phyloP scores from a whole-genome alignment of 2,329 filamentous ascomycete genomes.

The Hypocrella siamensis region DNA sequence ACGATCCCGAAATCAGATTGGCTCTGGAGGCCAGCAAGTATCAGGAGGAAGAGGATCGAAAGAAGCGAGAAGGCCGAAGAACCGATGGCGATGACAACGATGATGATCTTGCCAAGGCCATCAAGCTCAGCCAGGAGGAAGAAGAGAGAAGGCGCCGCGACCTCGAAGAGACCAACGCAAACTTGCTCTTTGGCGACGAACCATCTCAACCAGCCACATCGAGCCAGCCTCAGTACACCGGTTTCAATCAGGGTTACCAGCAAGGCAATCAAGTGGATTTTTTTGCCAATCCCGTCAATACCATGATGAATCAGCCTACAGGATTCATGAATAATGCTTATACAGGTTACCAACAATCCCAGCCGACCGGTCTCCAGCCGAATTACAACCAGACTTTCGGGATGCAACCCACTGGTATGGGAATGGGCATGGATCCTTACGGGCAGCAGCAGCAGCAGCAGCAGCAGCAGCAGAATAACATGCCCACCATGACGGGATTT shows the following conservation, averaged over 20 bases:
- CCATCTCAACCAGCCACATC: conserved; percentile 29
- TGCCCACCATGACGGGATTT: conserved; percentile 22
- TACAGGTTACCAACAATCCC: conserved; percentile 32
- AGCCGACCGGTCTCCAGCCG: conserved; percentile 34
- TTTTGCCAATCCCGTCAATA: conserved; percentile 81
- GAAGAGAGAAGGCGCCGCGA: conserved; percentile 80
- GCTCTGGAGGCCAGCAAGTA: conserved; percentile 91
- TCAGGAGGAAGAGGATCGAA: conserved; percentile 81
- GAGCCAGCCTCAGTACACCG: conserved; percentile 60
- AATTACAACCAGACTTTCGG: conserved; percentile 55
- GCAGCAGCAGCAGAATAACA: conserved; percentile 15
- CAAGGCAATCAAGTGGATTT: conserved; percentile 94
- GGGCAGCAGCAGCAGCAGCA: too few species aligned
- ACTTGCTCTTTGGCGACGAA: conserved; percentile 77
- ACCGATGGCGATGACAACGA: conserved; percentile 42
- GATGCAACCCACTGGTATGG: conserved; percentile 43
- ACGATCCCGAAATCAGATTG: conserved; percentile 79
- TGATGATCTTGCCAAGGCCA: conserved; percentile 85
- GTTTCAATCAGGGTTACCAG: conserved; percentile 93
- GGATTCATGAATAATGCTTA: conserved; percentile 48
- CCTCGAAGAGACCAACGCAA: conserved; percentile 71
- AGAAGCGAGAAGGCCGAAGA: conserved; percentile 50
- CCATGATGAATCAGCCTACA: conserved; percentile 64
- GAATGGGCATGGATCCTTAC: conserved; percentile 57
- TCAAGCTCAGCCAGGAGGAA: conserved; percentile 87